Evolutionary conservation across 1,139 yeast species (phyloP).

Genomic region (Fermentozyma sake): DNA sequence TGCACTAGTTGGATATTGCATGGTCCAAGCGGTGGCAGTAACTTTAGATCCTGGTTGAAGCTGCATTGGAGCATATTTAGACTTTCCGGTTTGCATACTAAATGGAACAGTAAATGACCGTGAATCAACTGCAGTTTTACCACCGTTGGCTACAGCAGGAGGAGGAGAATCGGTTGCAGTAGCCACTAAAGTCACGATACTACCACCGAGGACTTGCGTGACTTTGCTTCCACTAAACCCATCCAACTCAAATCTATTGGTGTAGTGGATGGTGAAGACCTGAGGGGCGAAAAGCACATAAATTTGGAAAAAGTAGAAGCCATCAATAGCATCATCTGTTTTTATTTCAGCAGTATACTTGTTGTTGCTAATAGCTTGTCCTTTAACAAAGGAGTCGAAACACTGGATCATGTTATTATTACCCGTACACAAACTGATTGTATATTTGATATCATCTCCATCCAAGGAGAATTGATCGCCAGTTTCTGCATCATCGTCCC

Average conservation of each 20-base stretch:
- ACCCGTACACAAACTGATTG: constrained; percentile 69
- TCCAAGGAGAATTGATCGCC: constrained; percentile 37
- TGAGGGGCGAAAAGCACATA: constrained; percentile 30
- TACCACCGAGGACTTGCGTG: constrained; percentile 8
- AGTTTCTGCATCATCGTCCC: constrained; percentile 48
- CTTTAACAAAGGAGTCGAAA: constrained; percentile 25
- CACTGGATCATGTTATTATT: constrained; percentile 45
- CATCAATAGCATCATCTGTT: constrained; percentile 48
- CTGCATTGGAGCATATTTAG: constrained; percentile 90
- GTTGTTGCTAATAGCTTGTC: constrained; percentile 17
- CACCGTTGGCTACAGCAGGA: constrained; percentile 27
- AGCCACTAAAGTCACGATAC: constrained; percentile 6
- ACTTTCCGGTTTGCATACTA: constrained; percentile 67
- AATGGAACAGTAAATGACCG: constrained; percentile 51
- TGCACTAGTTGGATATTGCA: constrained; percentile 60
- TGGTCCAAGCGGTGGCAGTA: constrained; percentile 62
- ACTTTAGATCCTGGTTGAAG: constrained; percentile 70
- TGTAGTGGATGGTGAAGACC: constrained; percentile 67
- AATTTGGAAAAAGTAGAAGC: constrained; percentile 68
- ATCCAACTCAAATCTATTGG: constrained; percentile 58
- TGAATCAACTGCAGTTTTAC: constrained; percentile 25
- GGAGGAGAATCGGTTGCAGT: constrained; percentile 42
- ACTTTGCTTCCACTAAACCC: constrained; percentile 65
- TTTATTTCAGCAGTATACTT: constrained; percentile 40
- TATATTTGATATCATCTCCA: constrained; percentile 36